These are phyloP conservation scores for Umbilicaria muhlenbergii DNA, from an alignment of 495 filamentous ascomycete genomes.

Conservation along the genomic window DNA sequence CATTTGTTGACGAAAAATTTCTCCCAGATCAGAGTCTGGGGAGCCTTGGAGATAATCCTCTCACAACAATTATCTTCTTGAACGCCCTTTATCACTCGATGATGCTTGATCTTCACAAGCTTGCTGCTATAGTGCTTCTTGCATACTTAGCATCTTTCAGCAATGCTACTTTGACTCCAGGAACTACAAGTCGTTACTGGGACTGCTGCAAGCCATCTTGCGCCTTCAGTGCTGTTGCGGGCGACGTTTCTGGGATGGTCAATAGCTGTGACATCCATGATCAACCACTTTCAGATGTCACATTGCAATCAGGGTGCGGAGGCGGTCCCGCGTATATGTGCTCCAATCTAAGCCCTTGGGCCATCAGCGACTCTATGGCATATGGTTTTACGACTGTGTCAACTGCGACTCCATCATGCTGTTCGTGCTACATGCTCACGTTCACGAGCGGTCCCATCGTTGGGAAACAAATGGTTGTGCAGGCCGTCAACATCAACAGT, in stretches of 20 bases:
- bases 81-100: too few species aligned
- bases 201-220: slow-evolving; percentile 58
- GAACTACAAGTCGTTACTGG: slow-evolving; percentile 14
- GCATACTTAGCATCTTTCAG: too few species aligned
- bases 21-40: too few species aligned
- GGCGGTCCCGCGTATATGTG: slow-evolving; percentile 48
- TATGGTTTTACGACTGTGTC: slow-evolving; percentile 52
- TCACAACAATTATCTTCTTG: too few species aligned
- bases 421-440: slow-evolving; percentile 50
- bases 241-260: slow-evolving; percentile 26
- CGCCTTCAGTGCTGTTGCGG: slow-evolving; percentile 42
- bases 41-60: too few species aligned
- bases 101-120: too few species aligned
- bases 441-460: slow-evolving; percentile 40
- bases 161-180: too few species aligned
- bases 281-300: slow-evolving; percentile 26
- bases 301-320: slow-evolving; percentile 28
- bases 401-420: slow-evolving; percentile 39
- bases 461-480: slow-evolving; percentile 51
- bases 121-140: too few species aligned
- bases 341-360: slow-evolving; percentile 46
- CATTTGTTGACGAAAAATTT: too few species aligned
- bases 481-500: slow-evolving; percentile 50
- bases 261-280: slow-evolving; percentile 41
- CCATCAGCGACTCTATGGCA: slow-evolving; percentile 34